These are phyloP conservation scores for Ascochyta lentis DNA, from an alignment of 2,329 filamentous ascomycete genomes.

Conservation along the genomic window DNA sequence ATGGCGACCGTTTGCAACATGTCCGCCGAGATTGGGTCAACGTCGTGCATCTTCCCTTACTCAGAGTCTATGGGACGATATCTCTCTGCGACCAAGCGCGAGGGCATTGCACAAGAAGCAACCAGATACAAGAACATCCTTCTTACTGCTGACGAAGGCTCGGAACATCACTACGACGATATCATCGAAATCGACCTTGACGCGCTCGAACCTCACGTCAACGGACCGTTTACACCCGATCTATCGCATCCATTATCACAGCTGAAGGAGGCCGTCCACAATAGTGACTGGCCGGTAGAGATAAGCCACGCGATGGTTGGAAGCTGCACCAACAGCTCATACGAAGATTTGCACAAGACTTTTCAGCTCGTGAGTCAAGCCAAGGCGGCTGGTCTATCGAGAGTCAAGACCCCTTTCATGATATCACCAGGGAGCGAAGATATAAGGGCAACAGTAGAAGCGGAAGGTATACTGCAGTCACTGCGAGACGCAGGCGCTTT, in stretches of 20 bases:
- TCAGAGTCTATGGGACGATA: slow-evolving; percentile 44
- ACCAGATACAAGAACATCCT: slow-evolving; percentile 32
- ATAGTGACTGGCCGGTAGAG: slow-evolving; percentile 41
- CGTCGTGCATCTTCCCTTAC: slow-evolving; percentile 49
- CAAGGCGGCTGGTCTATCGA: slow-evolving; percentile 34
- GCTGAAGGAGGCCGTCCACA: slow-evolving; percentile 31
- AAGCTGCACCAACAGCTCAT: slow-evolving; percentile 49
- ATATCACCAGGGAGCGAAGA: slow-evolving; percentile 47
- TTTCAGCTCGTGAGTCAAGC: slow-evolving; percentile 40
- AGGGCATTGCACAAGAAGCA: slow-evolving; percentile 30
- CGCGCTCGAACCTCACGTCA: slow-evolving; percentile 45
- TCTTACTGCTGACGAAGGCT: slow-evolving; percentile 38
- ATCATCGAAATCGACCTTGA: slow-evolving; percentile 47
- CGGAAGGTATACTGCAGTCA: slow-evolving; percentile 35
- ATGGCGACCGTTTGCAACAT: slow-evolving; percentile 52
- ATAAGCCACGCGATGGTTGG: slow-evolving; percentile 43
- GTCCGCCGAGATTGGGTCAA: slow-evolving; percentile 49
- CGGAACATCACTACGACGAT: slow-evolving; percentile 43
- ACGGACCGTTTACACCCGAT: slow-evolving; percentile 48
- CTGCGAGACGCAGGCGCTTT: slow-evolving; percentile 41
- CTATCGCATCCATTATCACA: slow-evolving; percentile 43
- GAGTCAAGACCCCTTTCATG: slow-evolving; percentile 40
- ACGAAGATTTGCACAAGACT: slow-evolving; percentile 46
- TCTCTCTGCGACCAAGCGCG: slow-evolving; percentile 39
- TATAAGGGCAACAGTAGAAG: slow-evolving; percentile 42